These are phyloP conservation scores for Sugiyamaella castrensis DNA, from an alignment of 1,139 yeast species.

Conservation along the genomic window DNA sequence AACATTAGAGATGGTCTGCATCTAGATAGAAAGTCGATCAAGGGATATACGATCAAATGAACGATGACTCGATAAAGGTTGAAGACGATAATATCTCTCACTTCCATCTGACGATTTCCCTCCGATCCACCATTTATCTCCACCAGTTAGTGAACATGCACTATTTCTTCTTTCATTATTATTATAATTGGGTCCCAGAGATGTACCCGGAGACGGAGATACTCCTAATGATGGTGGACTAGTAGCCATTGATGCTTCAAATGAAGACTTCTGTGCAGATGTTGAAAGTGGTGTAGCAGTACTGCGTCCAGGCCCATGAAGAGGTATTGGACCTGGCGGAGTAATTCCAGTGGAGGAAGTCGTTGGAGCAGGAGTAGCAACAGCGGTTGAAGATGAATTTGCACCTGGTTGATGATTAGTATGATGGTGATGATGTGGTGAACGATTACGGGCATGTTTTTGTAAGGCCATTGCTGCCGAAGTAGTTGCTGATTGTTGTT, in stretches of 20 bases:
- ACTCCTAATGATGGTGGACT: constrained; percentile 5
- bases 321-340: constrained; percentile 1
- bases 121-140: constrained; percentile 37
- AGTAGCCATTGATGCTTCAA: neutral
- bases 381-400: neutral
- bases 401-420: neutral
- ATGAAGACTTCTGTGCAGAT: neutral
- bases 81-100: constrained; percentile 32
- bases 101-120: constrained; percentile 34
- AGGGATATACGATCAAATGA: constrained; percentile 33
- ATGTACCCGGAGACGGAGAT: constrained; percentile 6
- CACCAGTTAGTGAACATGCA: constrained; percentile 17
- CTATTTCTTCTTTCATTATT: constrained; percentile 22
- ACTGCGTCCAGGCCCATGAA: neutral
- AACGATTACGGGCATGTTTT: constrained; percentile 2
- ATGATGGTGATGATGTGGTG: constrained; percentile 1
- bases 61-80: constrained; percentile 29
- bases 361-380: neutral
- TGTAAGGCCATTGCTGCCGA: constrained; percentile 1
- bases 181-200: constrained; percentile 8
- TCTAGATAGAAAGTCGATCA: constrained; percentile 31
- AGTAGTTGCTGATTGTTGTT: neutral
- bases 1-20: too few species aligned
- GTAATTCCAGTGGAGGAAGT: neutral
- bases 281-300: neutral